These are phyloP conservation scores for Cymbidium sinense DNA, from an alignment of 106 monocot genomes.

Conservation along the genomic window DNA sequence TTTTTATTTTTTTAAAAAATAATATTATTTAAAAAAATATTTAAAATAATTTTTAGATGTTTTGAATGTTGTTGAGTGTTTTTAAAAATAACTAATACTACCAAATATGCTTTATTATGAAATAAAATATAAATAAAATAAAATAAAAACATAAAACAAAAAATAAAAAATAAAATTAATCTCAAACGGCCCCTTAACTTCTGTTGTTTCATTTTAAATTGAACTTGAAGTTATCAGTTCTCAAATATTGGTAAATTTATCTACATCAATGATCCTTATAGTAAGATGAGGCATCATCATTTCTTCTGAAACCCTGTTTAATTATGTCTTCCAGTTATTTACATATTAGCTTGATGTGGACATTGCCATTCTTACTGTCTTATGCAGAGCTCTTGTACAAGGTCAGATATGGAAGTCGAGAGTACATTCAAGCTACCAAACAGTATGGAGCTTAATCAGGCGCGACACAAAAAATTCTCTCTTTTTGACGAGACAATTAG, in stretches of 20 bases:
- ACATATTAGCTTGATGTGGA: not conserved
- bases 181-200: too few relatives aligned
- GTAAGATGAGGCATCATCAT: not conserved
- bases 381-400: conserved; percentile 74
- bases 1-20: too few relatives aligned
- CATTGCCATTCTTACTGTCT: not conserved
- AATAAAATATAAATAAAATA: too few relatives aligned
- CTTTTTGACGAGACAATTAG: not conserved
- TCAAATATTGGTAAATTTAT: not conserved
- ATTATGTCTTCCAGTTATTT: not conserved
- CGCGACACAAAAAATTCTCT: not conserved
- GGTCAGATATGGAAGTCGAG: conserved; percentile 53
- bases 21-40: too few relatives aligned
- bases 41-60: too few relatives aligned
- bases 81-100: too few relatives aligned
- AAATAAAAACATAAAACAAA: too few relatives aligned
- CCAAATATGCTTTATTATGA: too few relatives aligned
- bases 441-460: conserved; percentile 12
- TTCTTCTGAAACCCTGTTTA: not conserved
- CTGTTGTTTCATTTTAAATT: not conserved
- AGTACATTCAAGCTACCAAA: conserved; percentile 35
- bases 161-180: too few relatives aligned
- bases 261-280: not conserved
- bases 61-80: too few relatives aligned
- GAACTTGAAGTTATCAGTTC: not conserved